Percentiles rank a stretch among this genome's conserved stretches.
Conservation (phyloP, 176 grass and related monocot species). For the Oryza australiensis region DNA sequence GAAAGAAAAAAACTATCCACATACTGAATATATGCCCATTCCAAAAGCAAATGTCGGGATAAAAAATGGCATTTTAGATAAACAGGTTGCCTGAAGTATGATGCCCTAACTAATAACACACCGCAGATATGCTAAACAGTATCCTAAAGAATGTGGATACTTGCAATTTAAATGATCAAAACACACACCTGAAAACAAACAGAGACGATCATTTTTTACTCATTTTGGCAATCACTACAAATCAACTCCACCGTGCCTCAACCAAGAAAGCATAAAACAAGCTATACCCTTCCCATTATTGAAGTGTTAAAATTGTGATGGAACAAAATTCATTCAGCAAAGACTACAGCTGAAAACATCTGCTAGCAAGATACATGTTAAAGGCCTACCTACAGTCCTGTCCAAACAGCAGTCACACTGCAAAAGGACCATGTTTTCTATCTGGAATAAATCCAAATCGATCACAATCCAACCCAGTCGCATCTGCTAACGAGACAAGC, state of each 20-base stretch:
- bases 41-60: neutral
- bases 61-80: neutral
- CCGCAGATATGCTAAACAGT: neutral
- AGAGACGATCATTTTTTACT: neutral
- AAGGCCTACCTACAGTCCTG: neutral
- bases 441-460: neutral
- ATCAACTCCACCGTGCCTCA: neutral
- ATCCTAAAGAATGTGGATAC: neutral
- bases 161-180: neutral
- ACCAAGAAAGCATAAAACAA: constrained; percentile 15
- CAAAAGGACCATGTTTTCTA: neutral
- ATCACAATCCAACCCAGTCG: constrained; percentile 7
- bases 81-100: neutral
- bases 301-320: neutral
- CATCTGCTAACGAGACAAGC: neutral
- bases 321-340: neutral
- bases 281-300: constrained; percentile 11
- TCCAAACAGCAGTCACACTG: neutral
- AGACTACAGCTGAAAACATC: constrained; percentile 6
- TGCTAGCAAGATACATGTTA: neutral
- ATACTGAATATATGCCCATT: constrained; percentile 14
- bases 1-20: constrained; percentile 8
- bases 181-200: neutral
- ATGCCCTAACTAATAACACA: neutral
- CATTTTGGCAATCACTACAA: neutral